Evolutionary conservation across 805 yeast genomes (phyloP), one percentile per base, ranked within the genome.

Genomic region (Pichia heedii): DNA sequence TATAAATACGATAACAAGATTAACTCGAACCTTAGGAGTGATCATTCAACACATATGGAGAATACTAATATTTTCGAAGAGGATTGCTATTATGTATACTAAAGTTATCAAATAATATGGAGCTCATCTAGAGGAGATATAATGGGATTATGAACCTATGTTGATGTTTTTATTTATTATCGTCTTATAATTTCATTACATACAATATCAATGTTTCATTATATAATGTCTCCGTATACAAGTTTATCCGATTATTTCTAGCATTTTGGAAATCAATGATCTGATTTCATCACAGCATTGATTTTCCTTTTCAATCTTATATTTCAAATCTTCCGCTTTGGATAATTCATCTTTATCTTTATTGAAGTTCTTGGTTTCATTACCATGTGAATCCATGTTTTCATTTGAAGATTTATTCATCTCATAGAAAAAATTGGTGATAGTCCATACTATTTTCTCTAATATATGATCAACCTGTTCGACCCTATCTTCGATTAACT

Each of bases 281-380:
- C 61, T 44, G 6, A 58, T 51, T n/a, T 43, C 35, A 22, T 41
- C 40, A 34, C 61, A 57, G 11, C 54, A 51, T 20, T 35, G 15
- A n/a, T 47, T 44, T 29, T 49, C 45, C 16, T 43, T 22, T 32
- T 40, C 43, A 19, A 34, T 38, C 4, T 10, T 41, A 11, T 15
- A 13, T 16, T 29, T 29, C 5, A 29, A 29, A 13, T 5, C 13
- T 13, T 12, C 16, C 16, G 12, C 18, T 15, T 15, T 16, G 2
- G 13, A 7, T 13, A 12, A 15, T 12, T 12, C 32, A 13, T 15
- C 32, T 3, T 16, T 29, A 3, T 29, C 13, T 29, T 29, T 29
- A 29, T 29, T 29, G 8, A 29, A 29, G 2, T n/a, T 29, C 15
- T 29, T 16, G 15, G 12, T 16, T 15, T 29, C 32, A 29, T 29